Base-by-base conservation (phyloP, 2,329 filamentous ascomycete genomes). In the Phoma sp. region DNA sequence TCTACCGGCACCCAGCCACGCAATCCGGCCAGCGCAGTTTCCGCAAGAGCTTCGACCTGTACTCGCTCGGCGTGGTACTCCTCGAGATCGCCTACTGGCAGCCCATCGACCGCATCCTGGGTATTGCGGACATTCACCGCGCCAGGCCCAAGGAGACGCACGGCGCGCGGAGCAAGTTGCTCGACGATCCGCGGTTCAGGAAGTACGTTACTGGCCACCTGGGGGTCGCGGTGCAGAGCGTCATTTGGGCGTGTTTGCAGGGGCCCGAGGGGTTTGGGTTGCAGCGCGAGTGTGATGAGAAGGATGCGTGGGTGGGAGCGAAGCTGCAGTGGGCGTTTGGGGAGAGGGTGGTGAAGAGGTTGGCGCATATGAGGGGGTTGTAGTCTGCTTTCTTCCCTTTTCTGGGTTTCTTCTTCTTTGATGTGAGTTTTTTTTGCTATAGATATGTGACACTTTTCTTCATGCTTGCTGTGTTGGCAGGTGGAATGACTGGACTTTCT, bases 81-180 rank as follows among this genome's bases (percentile, higher is more conserved):
- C 71, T 84, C 3, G 83, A 85, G 63, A 76, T 85, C 4, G 82
- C 81, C n/a, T 78, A 81, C 57, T 84, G 82, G 82, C 67, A 72
- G 39, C 73, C 78, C 0, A 76, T 84, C 27, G 79, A 83, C 22
- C 53, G 63, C 13, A 74, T 83, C 3, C 54, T 83, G 4, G 59
- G 52, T 0, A 77, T 84, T 12, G 3, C 29, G 2, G 69, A 60
- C 64, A 63, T 58, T 58, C 65, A 24, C 2, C 69, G 67, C 6
- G 75, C 75, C 9, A 73, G 73, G 35, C 75, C 77, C 5, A 77
- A 75, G n/a, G 57, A 75, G 7, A 73, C 77, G 12, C 68, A 73
- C 21, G 69, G 63, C 7, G 76, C 80, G 0, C 69, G 75, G 22
- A 62, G 73, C 15, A 57, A 63, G 21, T 51, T 75, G 47, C 43